These are phyloP conservation scores for Cladosporium sp. DNA, from an alignment of 2,329 filamentous ascomycete species.

Conservation along the genomic window DNA sequence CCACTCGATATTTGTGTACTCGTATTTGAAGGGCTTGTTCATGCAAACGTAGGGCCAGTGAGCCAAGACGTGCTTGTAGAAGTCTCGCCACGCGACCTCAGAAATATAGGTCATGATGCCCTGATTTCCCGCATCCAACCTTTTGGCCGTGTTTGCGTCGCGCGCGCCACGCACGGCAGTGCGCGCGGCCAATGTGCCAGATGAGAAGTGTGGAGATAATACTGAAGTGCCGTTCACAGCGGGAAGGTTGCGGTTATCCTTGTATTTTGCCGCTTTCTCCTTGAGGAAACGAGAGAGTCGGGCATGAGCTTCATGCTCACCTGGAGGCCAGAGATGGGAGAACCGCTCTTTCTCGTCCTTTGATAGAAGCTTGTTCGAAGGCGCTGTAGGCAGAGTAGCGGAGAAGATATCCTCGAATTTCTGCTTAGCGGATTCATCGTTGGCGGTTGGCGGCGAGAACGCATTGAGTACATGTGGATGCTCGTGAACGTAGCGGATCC, in stretches of 20 bases:
- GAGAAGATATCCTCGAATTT: conserved; percentile 62
- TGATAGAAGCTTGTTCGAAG: conserved; percentile 63
- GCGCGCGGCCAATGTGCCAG: conserved; percentile 67
- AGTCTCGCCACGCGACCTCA: conserved; percentile 84
- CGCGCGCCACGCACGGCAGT: conserved; percentile 67
- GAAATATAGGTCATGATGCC: conserved; percentile 76
- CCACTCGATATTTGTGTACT: conserved; percentile 82
- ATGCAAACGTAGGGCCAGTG: conserved; percentile 84
- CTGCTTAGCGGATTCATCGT: conserved; percentile 53
- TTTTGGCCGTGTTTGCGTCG: conserved; percentile 61
- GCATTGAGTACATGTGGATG: conserved; percentile 68
- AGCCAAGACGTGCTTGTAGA: conserved; percentile 82
- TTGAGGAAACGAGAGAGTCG: conserved; percentile 69
- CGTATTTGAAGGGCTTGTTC: conserved; percentile 79
- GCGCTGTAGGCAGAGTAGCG: conserved; percentile 61
- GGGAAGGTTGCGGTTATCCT: conserved; percentile 67
- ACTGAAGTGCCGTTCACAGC: conserved; percentile 64
- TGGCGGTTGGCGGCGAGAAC: conserved; percentile 59
- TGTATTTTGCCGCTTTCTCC: conserved; percentile 64
- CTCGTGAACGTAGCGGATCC: conserved; percentile 71
- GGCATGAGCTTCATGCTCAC: conserved; percentile 69
- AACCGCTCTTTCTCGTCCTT: conserved; percentile 62
- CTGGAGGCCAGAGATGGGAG: conserved; percentile 68
- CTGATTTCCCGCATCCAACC: conserved; percentile 65
- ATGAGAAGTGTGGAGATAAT: conserved; percentile 72